These are phyloP conservation scores for Harringtonia aguacate DNA, from an alignment of 2,329 filamentous ascomycete species.

Conservation along the genomic window DNA sequence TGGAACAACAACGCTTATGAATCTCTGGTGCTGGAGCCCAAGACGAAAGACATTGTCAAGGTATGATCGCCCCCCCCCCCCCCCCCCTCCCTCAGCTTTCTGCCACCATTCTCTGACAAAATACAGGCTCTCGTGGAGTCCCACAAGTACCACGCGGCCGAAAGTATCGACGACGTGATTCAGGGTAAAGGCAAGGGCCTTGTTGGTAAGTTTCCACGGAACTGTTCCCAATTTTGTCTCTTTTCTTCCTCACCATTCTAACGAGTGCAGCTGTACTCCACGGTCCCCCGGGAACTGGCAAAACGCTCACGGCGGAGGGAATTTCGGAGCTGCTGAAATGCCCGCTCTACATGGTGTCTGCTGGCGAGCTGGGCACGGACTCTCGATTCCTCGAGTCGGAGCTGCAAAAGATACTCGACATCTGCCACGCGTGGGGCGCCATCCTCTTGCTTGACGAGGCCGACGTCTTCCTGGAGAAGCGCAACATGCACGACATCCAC, in stretches of 20 bases:
- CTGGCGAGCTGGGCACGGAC: conserved; percentile 36
- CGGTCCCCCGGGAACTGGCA: conserved; percentile 48
- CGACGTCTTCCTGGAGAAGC: conserved; percentile 39
- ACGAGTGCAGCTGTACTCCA: conserved; percentile 52
- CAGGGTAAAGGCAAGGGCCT: conserved; percentile 80
- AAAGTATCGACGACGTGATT: conserved; percentile 75
- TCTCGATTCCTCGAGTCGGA: conserved; percentile 33
- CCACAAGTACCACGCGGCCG: conserved; percentile 70
- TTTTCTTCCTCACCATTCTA: background rate
- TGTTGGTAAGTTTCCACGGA: conserved; percentile 47
- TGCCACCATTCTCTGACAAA: background rate
- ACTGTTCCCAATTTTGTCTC: background rate
- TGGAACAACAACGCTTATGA: conserved; percentile 81
- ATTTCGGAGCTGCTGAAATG: conserved; percentile 33
- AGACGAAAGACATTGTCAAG: conserved; percentile 58
- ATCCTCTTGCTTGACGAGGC: conserved; percentile 42
- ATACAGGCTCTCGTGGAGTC: conserved; percentile 62
- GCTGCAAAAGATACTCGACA: conserved; percentile 33
- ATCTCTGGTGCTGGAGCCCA: conserved; percentile 59
- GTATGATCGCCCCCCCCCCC: conserved; percentile 10
- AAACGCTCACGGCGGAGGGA: conserved; percentile 30
- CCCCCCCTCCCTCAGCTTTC: background rate
- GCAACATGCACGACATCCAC: conserved; percentile 31
- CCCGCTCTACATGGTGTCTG: conserved; percentile 42
- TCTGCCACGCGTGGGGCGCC: conserved; percentile 38